Base-by-base conservation (phyloP, 495 filamentous ascomycete genomes). In the Echria macrotheca region DNA sequence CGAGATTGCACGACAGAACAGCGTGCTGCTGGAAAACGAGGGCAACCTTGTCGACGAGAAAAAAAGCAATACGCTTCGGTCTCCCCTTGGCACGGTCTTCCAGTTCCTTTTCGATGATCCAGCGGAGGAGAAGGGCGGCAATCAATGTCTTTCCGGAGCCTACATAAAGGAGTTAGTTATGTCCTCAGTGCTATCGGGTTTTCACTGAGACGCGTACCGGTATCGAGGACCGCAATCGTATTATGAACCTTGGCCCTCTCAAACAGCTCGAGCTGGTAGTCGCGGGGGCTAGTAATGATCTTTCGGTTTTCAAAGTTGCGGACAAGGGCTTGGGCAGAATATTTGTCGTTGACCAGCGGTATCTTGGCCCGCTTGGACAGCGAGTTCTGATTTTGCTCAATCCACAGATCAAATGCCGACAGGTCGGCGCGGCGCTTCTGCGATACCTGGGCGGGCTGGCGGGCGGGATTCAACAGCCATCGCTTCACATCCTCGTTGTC, bases 141-240 rank as follows among this genome's bases (percentile, higher is more conserved):
- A 98, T 96, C 19, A 96, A 72, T 0, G 93, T 98, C 63, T 98
- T 98, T 12, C 93, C 93, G n/a, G 94, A 90, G 29, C 93, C 87
- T 89, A 45, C n/a, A n/a, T n/a, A n/a, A n/a, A n/a, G n/a, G n/a
- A n/a, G n/a, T n/a, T n/a, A n/a, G n/a, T n/a, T n/a, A n/a, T n/a
- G n/a, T n/a, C n/a, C n/a, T n/a, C n/a, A n/a, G n/a, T n/a, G n/a
- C n/a, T n/a, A n/a, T n/a, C n/a, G n/a, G n/a, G n/a, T n/a, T n/a
- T n/a, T n/a, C n/a, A n/a, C n/a, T n/a, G n/a, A n/a, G n/a, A 3
- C 3, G 19, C 55, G 43, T 61, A 86, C 86, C 91, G 28, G 93
- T 96, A 62, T 95, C 90, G n/a, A 97, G 76, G 10, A 98, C 94
- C 2, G 91, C 93, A 58, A 98, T 95, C 11, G 82, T 91, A 56